Conservation (phyloP, 306 rosid species). For the Cucurbita pepo region DNA sequence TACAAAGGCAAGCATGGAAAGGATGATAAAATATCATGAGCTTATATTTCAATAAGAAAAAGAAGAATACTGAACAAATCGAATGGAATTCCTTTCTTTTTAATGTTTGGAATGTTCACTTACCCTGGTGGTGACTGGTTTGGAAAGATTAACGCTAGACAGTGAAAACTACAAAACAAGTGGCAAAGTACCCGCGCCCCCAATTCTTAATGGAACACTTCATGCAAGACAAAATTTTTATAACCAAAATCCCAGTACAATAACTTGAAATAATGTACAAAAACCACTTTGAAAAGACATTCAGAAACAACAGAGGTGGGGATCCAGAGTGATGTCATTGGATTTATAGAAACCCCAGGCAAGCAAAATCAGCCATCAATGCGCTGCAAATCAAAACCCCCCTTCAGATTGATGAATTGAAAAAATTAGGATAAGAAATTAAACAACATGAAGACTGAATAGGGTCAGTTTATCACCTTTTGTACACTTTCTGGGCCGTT, state of each 20-base stretch:
- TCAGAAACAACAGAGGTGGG: not conserved
- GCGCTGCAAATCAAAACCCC: conserved; percentile 22
- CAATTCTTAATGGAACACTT: conserved; percentile 1
- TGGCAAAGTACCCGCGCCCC: conserved; percentile 4
- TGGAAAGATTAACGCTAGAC: not conserved
- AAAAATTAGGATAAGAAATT: conserved; percentile 16
- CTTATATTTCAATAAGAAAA: not conserved
- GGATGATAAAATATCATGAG: not conserved
- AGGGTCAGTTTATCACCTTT: conserved; percentile 22
- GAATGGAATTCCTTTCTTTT: not conserved
- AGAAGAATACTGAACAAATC: not conserved
- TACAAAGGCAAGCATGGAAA: not conserved
- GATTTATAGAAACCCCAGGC: conserved; percentile 21
- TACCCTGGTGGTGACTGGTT: not conserved
- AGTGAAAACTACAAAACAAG: not conserved
- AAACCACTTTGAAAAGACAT: conserved; percentile 15
- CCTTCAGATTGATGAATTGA: conserved; percentile 18
- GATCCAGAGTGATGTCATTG: conserved; percentile 20
- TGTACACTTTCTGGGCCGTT: conserved; percentile 12
- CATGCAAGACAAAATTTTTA: conserved; percentile 50
- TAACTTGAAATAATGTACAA: conserved; percentile 59
- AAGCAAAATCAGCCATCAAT: conserved; percentile 22
- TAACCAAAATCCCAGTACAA: conserved; percentile 35
- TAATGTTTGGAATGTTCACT: not conserved
- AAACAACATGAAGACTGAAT: conserved; percentile 5